A percentile compares a stretch with the other conserved stretches of the same genome.
Evolutionary conservation across 495 filamentous ascomycete genomes (phyloP).

Genomic region (Penicillium coprophilum): DNA sequence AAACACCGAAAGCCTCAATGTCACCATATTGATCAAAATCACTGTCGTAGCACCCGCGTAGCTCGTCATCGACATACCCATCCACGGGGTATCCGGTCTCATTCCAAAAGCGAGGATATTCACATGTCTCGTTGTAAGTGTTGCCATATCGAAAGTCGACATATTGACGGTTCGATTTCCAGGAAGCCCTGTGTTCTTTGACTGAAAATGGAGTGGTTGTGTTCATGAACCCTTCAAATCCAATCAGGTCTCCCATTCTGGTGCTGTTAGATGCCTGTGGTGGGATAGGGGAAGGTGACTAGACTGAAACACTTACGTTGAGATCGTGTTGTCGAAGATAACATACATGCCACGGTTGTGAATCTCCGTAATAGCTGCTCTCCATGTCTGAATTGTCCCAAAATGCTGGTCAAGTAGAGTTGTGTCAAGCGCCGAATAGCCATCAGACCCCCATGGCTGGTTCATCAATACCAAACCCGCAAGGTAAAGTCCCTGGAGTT

Average conservation of each 20-base stretch:
- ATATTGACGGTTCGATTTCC: slow-evolving; percentile 59
- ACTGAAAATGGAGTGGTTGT: slow-evolving; percentile 59
- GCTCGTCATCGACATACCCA: slow-evolving; percentile 39
- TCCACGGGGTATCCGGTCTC: slow-evolving; percentile 58
- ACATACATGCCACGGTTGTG: slow-evolving; percentile 69
- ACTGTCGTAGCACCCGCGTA: slow-evolving; percentile 64
- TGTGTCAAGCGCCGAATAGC: slow-evolving; percentile 67
- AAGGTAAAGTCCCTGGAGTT: slow-evolving; percentile 61
- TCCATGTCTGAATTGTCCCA: slow-evolving; percentile 63
- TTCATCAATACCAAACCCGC: slow-evolving; percentile 71
- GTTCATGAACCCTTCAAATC: slow-evolving; percentile 66
- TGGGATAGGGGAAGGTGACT: not conserved
- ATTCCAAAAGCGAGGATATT: slow-evolving; percentile 67
- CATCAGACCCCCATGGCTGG: slow-evolving; percentile 67
- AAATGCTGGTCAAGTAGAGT: slow-evolving; percentile 71
- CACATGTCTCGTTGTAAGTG: slow-evolving; percentile 56
- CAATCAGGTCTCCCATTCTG: slow-evolving; percentile 66
- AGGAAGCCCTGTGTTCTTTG: slow-evolving; percentile 57
- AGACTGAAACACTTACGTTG: slow-evolving; percentile 52
- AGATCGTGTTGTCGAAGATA: slow-evolving; percentile 69
- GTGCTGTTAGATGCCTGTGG: slow-evolving; percentile 1
- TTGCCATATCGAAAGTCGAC: slow-evolving; percentile 64
- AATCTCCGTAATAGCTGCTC: slow-evolving; percentile 61
- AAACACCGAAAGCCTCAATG: slow-evolving; percentile 66
- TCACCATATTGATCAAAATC: slow-evolving; percentile 74